A percentile compares a stretch with the other conserved stretches of the same genome.
phyloP scores from a whole-genome alignment of 1,139 yeast species.

The Hemisphaericaspora xylofermentans region DNA sequence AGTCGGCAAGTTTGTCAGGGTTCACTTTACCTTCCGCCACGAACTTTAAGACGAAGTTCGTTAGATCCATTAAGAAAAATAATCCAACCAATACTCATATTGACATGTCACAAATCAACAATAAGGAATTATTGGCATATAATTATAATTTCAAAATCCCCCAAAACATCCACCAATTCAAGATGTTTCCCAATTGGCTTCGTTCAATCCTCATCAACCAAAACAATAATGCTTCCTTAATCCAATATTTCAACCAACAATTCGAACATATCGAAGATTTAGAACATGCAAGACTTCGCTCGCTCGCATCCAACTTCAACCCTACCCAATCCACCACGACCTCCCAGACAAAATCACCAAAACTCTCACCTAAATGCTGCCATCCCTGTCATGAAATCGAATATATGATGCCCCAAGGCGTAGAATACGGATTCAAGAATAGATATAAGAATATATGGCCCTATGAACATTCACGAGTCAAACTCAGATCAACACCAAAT shows the following conservation, averaged over 20 bases:
- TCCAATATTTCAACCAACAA: constrained; percentile 34
- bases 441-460: constrained; percentile 49
- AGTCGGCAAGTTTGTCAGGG: constrained; percentile 24
- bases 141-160: constrained; percentile 40
- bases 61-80: constrained; percentile 32
- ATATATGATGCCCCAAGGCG: constrained; percentile 54
- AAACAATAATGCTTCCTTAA: neutral
- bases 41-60: constrained; percentile 30
- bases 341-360: constrained; percentile 20
- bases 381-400: constrained; percentile 42
- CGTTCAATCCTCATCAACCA: constrained; percentile 21
- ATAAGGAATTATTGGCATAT: no score
- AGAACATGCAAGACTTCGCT: constrained; percentile 49
- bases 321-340: constrained; percentile 10
- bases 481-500: constrained; percentile 17
- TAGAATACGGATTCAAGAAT: constrained; percentile 46
- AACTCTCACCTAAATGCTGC: constrained; percentile 45
- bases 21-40: constrained; percentile 38
- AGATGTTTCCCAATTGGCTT: constrained; percentile 54
- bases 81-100: constrained; percentile 18
- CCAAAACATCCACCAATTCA: constrained; percentile 30
- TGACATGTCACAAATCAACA: no score
- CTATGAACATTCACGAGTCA: constrained; percentile 47
- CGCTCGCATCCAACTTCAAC: constrained; percentile 15
- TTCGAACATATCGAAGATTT: constrained; percentile 49